Evolutionary conservation across 441 rosid genomes (phyloP), one percentile per base, ranked within the genome.

Genomic region (Gossypium aridum): DNA sequence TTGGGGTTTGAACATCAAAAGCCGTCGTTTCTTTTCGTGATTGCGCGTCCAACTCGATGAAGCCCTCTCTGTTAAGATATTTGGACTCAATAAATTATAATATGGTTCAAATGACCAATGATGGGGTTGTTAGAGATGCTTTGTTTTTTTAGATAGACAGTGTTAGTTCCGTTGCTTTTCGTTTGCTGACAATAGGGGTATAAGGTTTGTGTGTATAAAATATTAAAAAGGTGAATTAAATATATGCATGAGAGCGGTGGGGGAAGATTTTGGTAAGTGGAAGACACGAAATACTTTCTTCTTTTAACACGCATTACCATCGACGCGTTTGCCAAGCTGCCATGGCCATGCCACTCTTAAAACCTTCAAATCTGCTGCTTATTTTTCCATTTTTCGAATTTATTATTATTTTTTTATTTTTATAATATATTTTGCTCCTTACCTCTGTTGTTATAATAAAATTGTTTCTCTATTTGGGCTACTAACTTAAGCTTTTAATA

Each of bases 321-420:
- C 69, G n/a, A 78, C 81, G 85, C 85, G 80, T 74, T 64, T 82
- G 79, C 73, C 82, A 79, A 78, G 82, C 79, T 82, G 84, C 84
- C 83, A 69, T 72, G 54, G 47, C 81, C 23, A 51, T 13, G 55
- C 56, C 56, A 53, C 19, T 7, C 20, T 53, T 53, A 53, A n/a
- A 53, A n/a, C 6, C 19, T n/a, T 53, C 19, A 53, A 53, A 53
- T 16, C 56, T 4, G 8, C 5, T n/a, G 17, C 7, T n/a, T 51
- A 2, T 51, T 51, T n/a, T 51, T 51, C 37, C 37, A 5, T 31
- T 31, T 31, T 5, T 5, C 7, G 37, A 31, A 5, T 31, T 31
- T 31, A 28, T 31, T 31, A 4, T 4, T 2, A 0, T 45, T 12
- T 45, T 0, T 9, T 45, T 45, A 45, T 10, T 45, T 45, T 47